phyloP scores from a whole-genome alignment of 495 filamentous ascomycete genomes.

The Talaromyces proteolyticus region DNA sequence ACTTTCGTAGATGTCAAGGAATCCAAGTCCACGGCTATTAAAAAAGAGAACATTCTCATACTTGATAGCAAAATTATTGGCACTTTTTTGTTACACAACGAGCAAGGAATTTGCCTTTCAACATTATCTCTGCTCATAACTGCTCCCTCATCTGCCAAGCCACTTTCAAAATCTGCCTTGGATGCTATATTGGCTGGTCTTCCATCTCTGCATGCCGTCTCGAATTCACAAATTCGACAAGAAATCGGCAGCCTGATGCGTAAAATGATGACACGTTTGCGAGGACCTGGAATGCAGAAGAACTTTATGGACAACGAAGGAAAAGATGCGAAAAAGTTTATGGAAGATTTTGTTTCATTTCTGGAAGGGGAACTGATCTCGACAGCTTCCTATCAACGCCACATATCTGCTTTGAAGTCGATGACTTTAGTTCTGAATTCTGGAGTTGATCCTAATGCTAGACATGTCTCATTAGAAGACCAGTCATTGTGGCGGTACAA shows the following conservation, averaged over 20 bases:
- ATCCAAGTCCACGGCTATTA: slow-evolving; percentile 12
- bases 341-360: slow-evolving; percentile 65
- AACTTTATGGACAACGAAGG: slow-evolving; percentile 4
- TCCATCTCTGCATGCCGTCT: slow-evolving; percentile 66
- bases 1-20: slow-evolving; percentile 21
- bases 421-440: slow-evolving; percentile 55
- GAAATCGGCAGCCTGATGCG: slow-evolving; percentile 64
- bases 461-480: slow-evolving; percentile 7
- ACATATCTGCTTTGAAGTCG: slow-evolving; percentile 70
- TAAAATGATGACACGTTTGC: slow-evolving; percentile 60
- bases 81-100: slow-evolving; percentile 55
- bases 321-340: slow-evolving; percentile 49
- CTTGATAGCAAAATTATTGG: slow-evolving; percentile 36
- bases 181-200: slow-evolving; percentile 55
- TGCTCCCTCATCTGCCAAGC: slow-evolving; percentile 62
- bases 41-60: slow-evolving; percentile 16
- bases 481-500: slow-evolving; percentile 44
- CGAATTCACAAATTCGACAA: slow-evolving; percentile 76
- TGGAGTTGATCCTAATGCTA: slow-evolving; percentile 30
- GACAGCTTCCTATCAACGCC: slow-evolving; percentile 77
- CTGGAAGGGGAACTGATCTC: slow-evolving; percentile 66
- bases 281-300: slow-evolving; percentile 2
- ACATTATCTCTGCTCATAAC: slow-evolving; percentile 70
- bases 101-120: slow-evolving; percentile 59
- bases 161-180: slow-evolving; percentile 55